These are phyloP conservation scores for Cercospora zeina DNA, from an alignment of 2,329 filamentous ascomycete genomes.

Conservation along the genomic window DNA sequence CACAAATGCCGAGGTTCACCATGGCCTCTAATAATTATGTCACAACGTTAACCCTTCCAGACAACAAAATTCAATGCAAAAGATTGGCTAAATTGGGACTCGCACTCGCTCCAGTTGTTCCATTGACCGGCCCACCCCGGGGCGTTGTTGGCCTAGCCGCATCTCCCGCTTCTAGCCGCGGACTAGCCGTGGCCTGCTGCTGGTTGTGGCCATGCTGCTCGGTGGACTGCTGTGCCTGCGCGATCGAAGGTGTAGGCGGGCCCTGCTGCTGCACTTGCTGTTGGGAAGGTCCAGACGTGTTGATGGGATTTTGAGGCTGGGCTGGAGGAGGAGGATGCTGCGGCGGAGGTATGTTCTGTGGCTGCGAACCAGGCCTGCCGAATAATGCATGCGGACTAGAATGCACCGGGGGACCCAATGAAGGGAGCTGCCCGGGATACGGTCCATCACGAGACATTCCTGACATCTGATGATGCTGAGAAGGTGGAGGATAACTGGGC, in stretches of 20 bases:
- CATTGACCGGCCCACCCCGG: constrained; percentile 31
- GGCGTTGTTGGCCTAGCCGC: constrained; percentile 33
- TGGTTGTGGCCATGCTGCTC: constrained; percentile 15
- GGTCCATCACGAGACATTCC: constrained; percentile 16
- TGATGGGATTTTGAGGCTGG: constrained; percentile 18
- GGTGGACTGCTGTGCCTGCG: constrained; percentile 19
- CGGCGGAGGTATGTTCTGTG: constrained; percentile 20
- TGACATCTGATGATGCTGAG: constrained; percentile 26
- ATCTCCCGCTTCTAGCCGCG: constrained; percentile 25
- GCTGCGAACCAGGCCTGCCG: constrained; percentile 23
- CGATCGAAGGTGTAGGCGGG: constrained; percentile 13
- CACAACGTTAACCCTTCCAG: background rate
- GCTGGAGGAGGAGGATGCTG: constrained; percentile 23
- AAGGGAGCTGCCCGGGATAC: constrained; percentile 20
- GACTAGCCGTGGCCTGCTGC: constrained; percentile 18
- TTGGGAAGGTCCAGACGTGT: constrained; percentile 7
- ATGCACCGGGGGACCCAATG: constrained; percentile 22
- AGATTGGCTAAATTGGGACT: constrained; percentile 52
- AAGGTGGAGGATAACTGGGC: constrained; percentile 24
- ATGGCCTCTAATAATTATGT: background rate
- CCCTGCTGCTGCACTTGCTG: constrained; percentile 4
- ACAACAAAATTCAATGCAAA: constrained; percentile 43
- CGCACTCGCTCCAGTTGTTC: constrained; percentile 44
- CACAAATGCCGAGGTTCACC: constrained; percentile 7
- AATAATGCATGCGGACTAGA: constrained; percentile 23